Evolutionary conservation across 306 rosid genomes (phyloP).

Genomic region (Corylus americana): DNA sequence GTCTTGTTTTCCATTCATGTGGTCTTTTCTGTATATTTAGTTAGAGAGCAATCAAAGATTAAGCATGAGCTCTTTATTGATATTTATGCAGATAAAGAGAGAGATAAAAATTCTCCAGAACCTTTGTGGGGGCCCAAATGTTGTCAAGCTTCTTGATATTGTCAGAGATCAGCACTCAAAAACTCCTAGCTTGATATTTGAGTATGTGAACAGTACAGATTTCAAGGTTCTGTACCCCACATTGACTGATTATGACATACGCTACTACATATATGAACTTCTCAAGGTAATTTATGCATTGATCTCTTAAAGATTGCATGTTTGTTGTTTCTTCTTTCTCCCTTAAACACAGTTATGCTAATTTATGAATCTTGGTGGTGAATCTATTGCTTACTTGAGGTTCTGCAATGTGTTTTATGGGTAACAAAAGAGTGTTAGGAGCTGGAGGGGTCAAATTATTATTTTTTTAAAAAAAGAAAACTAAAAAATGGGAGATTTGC

Average conservation of each 20-base stretch:
- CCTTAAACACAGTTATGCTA: constrained; percentile 8
- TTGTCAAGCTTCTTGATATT: constrained; percentile 84
- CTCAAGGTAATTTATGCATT: constrained; percentile 64
- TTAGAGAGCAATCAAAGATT: not conserved
- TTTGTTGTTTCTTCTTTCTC: constrained; percentile 6
- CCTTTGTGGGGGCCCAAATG: constrained; percentile 92
- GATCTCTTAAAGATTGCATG: constrained; percentile 19
- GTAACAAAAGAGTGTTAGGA: no score
- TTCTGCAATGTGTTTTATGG: not conserved
- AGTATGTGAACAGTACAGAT: constrained; percentile 90
- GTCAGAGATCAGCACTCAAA: constrained; percentile 91
- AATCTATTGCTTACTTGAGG: not conserved
- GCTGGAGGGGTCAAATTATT: no score
- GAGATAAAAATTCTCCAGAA: constrained; percentile 94
- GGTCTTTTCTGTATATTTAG: not conserved
- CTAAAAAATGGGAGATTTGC: no score
- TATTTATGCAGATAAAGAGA: constrained; percentile 71
- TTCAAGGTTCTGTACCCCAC: constrained; percentile 89
- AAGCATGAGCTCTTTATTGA: constrained; percentile 3
- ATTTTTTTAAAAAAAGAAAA: no score
- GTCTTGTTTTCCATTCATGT: not conserved
- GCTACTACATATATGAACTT: constrained; percentile 90
- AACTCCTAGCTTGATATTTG: constrained; percentile 88
- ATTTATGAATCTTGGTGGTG: not conserved
- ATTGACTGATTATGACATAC: constrained; percentile 84